Base-by-base conservation (phyloP, 306 rosid genomes). In the Castanea crenata region DNA sequence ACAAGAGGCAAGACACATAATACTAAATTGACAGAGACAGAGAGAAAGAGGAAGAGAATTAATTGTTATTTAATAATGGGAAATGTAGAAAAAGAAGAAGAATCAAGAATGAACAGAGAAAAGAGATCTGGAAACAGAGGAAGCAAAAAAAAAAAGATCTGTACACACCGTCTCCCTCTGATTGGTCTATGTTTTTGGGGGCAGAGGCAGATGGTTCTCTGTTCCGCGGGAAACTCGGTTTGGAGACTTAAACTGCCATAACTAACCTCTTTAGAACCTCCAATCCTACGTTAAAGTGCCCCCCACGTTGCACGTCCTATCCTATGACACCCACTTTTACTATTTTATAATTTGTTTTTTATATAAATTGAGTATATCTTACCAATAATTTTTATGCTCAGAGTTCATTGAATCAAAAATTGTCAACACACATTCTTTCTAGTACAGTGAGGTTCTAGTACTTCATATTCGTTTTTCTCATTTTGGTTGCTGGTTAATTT, bases 241-340 rank as follows among this genome's bases (percentile, higher is more conserved):
- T 31, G 16, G 14, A 75, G 65, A 23, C 65, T 20, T 16, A 14
- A 75, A 79, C 78, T 63, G 75, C 81, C 61, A 19, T 79, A 78
- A 59, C 56, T 31, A 54, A 69, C 54, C 38, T 20, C 3, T 23
- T 6, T 4, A 1, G 8, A n/a, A 3, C 21, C 29, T 35, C 32
- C 63, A 31, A 21, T 23, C 38, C 46, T 31, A 35, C 78, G 11
- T 18, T 14, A 4, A 21, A 38, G 76, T 83, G 81, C 75, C 76
- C 41, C 44, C 78, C 84, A 84, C 84, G 82, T 80, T 34, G 73
- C 87, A 80, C 79, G 80, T 84, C 74, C 82, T 5, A 16, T 20
- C 69, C 82, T 5, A 16, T 20, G 15, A 49, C 54, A 49, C 14
- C 5, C 20, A 5, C 69, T 41, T 7, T 38, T 20, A 20, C 14